Evolutionary conservation across 2,329 filamentous ascomycete genomes (phyloP).

Genomic region (Talaromyces sp.): DNA sequence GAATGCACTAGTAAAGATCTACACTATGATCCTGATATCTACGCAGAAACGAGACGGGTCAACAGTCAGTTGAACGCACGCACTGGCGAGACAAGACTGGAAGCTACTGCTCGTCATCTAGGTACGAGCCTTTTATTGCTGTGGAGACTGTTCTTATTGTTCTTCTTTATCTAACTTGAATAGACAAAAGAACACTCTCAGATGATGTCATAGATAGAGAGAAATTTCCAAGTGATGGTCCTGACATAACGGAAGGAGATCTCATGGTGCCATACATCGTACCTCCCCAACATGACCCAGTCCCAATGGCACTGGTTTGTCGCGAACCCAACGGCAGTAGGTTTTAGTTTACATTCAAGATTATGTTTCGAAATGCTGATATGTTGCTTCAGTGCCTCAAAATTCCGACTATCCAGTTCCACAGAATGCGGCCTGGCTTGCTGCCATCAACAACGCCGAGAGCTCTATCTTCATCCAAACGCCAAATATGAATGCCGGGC

Average conservation of each 20-base stretch:
- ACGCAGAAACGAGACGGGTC: slow-evolving; percentile 58
- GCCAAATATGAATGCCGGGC: slow-evolving; percentile 69
- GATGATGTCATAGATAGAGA: slow-evolving; percentile 33
- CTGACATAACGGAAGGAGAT: slow-evolving; percentile 49
- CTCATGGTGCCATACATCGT: slow-evolving; percentile 65
- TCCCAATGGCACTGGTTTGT: slow-evolving; percentile 69
- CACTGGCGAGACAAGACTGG: slow-evolving; percentile 49
- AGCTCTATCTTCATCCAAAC: slow-evolving; percentile 71
- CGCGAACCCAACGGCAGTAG: slow-evolving; percentile 60
- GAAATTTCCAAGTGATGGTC: slow-evolving; percentile 53
- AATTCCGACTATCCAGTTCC: slow-evolving; percentile 60
- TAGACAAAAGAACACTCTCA: slow-evolving; percentile 7
- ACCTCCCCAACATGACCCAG: slow-evolving; percentile 48
- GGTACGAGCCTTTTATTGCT: slow-evolving; percentile 33
- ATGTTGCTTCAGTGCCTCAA: slow-evolving; percentile 43
- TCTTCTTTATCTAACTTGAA: not conserved
- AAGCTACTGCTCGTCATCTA: slow-evolving; percentile 61
- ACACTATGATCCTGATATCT: slow-evolving; percentile 61
- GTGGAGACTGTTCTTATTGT: not conserved
- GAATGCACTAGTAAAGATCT: slow-evolving; percentile 57
- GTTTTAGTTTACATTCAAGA: slow-evolving; percentile 5
- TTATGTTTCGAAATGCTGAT: not conserved
- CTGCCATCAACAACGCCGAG: slow-evolving; percentile 61
- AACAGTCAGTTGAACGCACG: slow-evolving; percentile 53
- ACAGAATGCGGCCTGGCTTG: slow-evolving; percentile 72